phyloP scores from a whole-genome alignment of 305 asterid species.

The Fraxinus albicans region DNA sequence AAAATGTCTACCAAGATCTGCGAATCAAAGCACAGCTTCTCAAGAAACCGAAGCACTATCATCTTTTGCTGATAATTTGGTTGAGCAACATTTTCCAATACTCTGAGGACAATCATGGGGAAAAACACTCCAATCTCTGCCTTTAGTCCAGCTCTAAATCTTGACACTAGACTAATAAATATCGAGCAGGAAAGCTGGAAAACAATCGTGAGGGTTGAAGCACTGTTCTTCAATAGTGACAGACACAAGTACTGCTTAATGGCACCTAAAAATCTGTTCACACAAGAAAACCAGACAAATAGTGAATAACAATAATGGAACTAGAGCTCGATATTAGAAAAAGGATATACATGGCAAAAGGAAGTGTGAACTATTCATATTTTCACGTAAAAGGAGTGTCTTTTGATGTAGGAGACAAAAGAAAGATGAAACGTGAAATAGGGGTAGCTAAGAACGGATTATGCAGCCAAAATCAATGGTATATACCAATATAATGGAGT shows the following conservation, averaged over 20 bases:
- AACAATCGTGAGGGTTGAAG: constrained; percentile 90
- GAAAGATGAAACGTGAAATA: constrained; percentile 4
- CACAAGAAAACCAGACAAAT: constrained; percentile 11
- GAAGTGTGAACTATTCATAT: neutral
- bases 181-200: constrained; percentile 99
- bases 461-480: constrained; percentile 4
- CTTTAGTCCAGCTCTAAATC: constrained; percentile 98
- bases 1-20: constrained; percentile 98
- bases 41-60: constrained; percentile 95
- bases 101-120: constrained; percentile 94
- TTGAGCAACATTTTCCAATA: constrained; percentile 89
- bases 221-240: constrained; percentile 97
- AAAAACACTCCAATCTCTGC: constrained; percentile 98
- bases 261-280: constrained; percentile 89
- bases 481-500: constrained; percentile 1
- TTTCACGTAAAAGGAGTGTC: constrained; percentile 3
- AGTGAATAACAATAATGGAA: constrained; percentile 17
- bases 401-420: neutral
- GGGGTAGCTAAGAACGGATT: constrained; percentile 3
- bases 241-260: constrained; percentile 97
- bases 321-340: constrained; percentile 9
- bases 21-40: constrained; percentile 86
- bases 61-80: constrained; percentile 98
- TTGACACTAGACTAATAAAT: constrained; percentile 90
- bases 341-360: neutral